Evolutionary conservation across 148 eudicot genomes (phyloP).

Genomic region (Limonium bicolor): DNA sequence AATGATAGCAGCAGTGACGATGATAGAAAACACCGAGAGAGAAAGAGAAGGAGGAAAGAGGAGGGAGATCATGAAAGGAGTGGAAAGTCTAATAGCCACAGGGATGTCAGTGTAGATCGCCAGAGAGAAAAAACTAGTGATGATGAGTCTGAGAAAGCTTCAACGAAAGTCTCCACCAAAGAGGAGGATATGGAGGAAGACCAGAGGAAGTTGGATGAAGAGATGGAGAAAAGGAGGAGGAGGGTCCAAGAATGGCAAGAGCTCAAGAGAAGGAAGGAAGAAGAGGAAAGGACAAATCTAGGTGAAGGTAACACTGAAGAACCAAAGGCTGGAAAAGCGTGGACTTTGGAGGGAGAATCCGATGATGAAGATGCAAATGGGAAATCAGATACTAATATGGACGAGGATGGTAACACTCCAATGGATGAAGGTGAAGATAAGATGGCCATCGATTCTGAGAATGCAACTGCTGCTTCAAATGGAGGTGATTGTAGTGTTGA

Average conservation of each 20-base stretch:
- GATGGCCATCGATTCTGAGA: slow-evolving; percentile 33
- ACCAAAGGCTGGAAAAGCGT: slow-evolving; percentile 49
- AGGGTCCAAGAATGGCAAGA: slow-evolving; percentile 93
- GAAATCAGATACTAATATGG: slow-evolving; percentile 25
- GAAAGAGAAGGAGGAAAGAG: slow-evolving; percentile 42
- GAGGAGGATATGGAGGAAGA: slow-evolving; percentile 75
- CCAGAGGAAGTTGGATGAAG: slow-evolving; percentile 66
- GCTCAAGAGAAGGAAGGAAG: slow-evolving; percentile 55
- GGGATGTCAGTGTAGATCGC: slow-evolving; percentile 41
- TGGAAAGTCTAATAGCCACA: slow-evolving; percentile 26
- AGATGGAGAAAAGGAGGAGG: slow-evolving; percentile 83
- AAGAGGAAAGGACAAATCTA: slow-evolving; percentile 39
- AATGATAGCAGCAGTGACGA: slow-evolving; percentile 24
- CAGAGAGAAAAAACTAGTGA: slow-evolving; percentile 28
- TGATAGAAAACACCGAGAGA: slow-evolving; percentile 33
- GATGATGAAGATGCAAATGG: slow-evolving; percentile 70
- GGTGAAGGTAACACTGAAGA: slow-evolving; percentile 35
- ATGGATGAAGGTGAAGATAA: slow-evolving; percentile 18
- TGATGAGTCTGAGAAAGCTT: slow-evolving; percentile 16
- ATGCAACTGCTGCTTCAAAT: slow-evolving; percentile 15
- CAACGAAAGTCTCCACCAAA: slow-evolving; percentile 25
- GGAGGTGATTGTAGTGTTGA: slow-evolving; percentile 16
- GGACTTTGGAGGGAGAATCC: slow-evolving; percentile 81
- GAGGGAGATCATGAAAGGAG: slow-evolving; percentile 31
- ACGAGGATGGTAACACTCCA: slow-evolving; percentile 28